Base-by-base conservation (phyloP, 495 filamentous ascomycete genomes). In the Aspergillus egyptiacus region DNA sequence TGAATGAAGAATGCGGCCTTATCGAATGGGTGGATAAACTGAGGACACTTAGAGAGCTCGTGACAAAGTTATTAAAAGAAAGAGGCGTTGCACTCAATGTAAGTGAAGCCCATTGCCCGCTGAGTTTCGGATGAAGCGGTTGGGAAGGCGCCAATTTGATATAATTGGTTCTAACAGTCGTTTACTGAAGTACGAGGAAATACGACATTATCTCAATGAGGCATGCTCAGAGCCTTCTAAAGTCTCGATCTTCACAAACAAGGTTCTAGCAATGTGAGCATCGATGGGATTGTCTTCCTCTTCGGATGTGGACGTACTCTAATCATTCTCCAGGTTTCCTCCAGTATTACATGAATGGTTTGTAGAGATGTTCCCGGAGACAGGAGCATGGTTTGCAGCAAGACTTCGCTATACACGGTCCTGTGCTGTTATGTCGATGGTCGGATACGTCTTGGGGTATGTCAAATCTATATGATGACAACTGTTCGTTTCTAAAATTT, bases 1-100 rank as follows among this genome's bases (percentile, higher is more conserved):
- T 99, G 36, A 97, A 96, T 60, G 93, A 99, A 66, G 93, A 97
- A 67, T 97, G 93, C 58, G 93, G 93, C 50, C 81, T 95, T 40
- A 95, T 99, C 54, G 90, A 99, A 69, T 99, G 93, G 93, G 88
- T 99, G n/a, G 89, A 96, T 55, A 90, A 91, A 23, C 81, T 97
- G 48, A 90, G 89, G 54, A 90, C 93, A 14, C 74, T 97, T 46
- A 87, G 93, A 44, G 93, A 99, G 53, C 95, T 97, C 62, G 71
- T 99, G 36, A 74, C 94, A 40, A 78, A 72, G 44, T 72, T 85
- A 40, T 88, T 96, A 58, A 82, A 81, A 52, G 75, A 86, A 54
- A 84, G 82, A 46, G 79, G 80, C 18, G 75, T 91, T 43, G 27
- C 46, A 59, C 80, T 59, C 65, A 84, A 65, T 55, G 76, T 75